A percentile compares a stretch with the other conserved stretches of the same genome.
Evolutionary conservation across 441 rosid species (phyloP).

Genomic region (Syzygium syzygioides): DNA sequence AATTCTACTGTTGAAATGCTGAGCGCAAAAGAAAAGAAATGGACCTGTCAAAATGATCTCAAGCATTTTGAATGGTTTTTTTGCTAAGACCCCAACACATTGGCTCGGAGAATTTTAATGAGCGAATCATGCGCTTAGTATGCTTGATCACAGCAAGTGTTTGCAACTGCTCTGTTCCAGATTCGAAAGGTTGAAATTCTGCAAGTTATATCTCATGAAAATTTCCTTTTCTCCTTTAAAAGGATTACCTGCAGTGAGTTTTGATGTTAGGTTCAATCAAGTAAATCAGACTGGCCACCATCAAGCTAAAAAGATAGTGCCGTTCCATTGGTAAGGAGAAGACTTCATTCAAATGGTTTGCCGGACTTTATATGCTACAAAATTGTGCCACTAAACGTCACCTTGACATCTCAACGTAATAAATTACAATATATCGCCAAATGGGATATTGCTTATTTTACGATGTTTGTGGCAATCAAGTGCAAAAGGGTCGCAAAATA

Average conservation of each 20-base stretch:
- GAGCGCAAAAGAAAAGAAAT: not conserved
- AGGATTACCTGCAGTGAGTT: not conserved
- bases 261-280: not conserved
- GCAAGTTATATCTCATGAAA: not conserved
- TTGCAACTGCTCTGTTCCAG: not conserved
- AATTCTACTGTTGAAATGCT: not conserved
- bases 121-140: not conserved
- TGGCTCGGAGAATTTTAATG: not conserved
- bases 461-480: not conserved
- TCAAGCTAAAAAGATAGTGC: not conserved
- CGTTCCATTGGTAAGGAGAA: not conserved
- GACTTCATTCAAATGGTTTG: not conserved
- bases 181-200: not conserved
- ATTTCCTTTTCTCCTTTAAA: not conserved
- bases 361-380: not conserved
- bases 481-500: not conserved
- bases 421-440: not conserved
- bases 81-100: not conserved
- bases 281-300: not conserved
- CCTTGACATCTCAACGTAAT: not conserved
- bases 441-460: not conserved
- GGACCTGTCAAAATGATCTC: not conserved
- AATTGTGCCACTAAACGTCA: not conserved
- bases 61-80: not conserved
- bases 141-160: not conserved